Percentiles rank a stretch among this genome's conserved stretches.
phyloP scores from a whole-genome alignment of 2,329 filamentous ascomycete genomes.

The Aspergillus amoenus region DNA sequence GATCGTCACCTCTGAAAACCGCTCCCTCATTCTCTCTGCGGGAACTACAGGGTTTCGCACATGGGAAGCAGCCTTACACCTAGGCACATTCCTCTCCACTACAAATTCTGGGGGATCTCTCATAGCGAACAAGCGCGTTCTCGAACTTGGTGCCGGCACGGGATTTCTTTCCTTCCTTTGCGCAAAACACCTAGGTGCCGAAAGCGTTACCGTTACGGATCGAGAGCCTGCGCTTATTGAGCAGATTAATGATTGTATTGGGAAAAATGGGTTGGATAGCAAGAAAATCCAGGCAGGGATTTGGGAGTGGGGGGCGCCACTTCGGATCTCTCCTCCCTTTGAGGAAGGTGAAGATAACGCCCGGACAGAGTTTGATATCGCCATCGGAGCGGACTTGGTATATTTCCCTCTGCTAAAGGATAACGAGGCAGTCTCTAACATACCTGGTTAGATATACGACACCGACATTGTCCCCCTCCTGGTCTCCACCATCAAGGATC shows the following conservation, averaged over 20 bases:
- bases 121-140: slow-evolving; percentile 54
- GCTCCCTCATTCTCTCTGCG: slow-evolving; percentile 55
- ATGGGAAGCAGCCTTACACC: slow-evolving; percentile 67
- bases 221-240: slow-evolving; percentile 51
- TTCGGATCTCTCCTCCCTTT: slow-evolving; percentile 18
- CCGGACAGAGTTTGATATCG: slow-evolving; percentile 35
- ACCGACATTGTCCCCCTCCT: slow-evolving; percentile 57
- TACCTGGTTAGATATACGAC: slow-evolving; percentile 57
- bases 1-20: slow-evolving; percentile 52
- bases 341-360: background rate
- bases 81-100: slow-evolving; percentile 59
- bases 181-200: slow-evolving; percentile 56
- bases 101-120: slow-evolving; percentile 44
- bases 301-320: slow-evolving; percentile 44
- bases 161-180: slow-evolving; percentile 66
- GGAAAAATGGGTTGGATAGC: slow-evolving; percentile 29
- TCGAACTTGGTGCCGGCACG: slow-evolving; percentile 68
- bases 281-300: slow-evolving; percentile 31
- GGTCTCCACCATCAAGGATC: slow-evolving; percentile 54
- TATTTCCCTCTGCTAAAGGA: slow-evolving; percentile 2
- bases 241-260: slow-evolving; percentile 39
- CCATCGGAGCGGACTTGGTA: slow-evolving; percentile 45
- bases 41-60: slow-evolving; percentile 67
- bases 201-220: slow-evolving; percentile 60
- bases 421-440: background rate